A percentile compares a stretch with the other conserved stretches of the same genome.
Conservation (phyloP, 225 moss, liverwort and hornwort genomes). For the Pseudoscleropodium purum region DNA sequence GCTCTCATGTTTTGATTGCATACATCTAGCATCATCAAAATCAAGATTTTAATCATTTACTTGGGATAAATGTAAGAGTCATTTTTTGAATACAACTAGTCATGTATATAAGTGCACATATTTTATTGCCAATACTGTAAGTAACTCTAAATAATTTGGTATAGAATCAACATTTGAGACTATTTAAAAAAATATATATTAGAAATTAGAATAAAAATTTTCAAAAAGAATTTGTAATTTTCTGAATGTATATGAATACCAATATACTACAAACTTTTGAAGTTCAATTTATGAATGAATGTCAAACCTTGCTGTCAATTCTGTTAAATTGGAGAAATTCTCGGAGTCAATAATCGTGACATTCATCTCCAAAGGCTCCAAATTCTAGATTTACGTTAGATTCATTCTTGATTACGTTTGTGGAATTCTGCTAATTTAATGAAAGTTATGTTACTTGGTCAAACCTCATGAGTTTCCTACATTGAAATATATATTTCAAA, state of each 20-base stretch:
- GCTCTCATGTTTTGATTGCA: rapidly evolving
- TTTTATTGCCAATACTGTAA: too few species aligned
- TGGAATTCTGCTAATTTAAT: too few species aligned
- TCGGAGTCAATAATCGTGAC: neutral
- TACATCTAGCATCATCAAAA: too few species aligned
- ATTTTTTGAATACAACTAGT: too few species aligned
- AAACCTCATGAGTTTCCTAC: neutral
- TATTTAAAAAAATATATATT: too few species aligned
- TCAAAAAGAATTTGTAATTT: neutral
- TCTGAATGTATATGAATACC: neutral
- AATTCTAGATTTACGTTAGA: neutral
- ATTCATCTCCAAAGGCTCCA: neutral
- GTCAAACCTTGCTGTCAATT: neutral
- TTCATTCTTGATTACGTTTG: neutral
- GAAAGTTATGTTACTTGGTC: neutral
- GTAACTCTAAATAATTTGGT: neutral
- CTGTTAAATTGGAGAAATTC: neutral
- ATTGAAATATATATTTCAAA: neutral
- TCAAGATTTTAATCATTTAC: neutral
- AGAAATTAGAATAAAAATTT: neutral
- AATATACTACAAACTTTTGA: neutral
- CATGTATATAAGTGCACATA: neutral
- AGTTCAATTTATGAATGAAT: neutral
- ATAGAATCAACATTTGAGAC: neutral
- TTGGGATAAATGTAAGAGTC: rapidly evolving